Percentiles rank a stretch among this genome's conserved stretches.
Conservation (phyloP, 2,329 filamentous ascomycete species). For the Tolypocladium inflatum region DNA sequence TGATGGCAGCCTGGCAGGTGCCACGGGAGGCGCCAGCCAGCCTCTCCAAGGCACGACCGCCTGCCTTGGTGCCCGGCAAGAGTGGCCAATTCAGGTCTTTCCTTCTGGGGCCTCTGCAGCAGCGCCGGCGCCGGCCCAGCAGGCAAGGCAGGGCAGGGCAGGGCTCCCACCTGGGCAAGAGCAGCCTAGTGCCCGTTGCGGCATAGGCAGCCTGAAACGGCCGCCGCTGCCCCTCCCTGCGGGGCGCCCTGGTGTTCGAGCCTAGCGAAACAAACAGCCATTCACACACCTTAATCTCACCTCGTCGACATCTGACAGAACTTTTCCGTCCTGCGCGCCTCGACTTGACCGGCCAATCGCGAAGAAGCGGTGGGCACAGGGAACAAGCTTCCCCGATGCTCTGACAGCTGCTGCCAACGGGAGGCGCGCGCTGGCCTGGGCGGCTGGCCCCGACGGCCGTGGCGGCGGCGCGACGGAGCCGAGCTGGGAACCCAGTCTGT, state of each 20-base stretch:
- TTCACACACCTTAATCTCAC: constrained; percentile 1
- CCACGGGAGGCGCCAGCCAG: not conserved
- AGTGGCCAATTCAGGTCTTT: not conserved
- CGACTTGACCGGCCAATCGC: constrained; percentile 4
- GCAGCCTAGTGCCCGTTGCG: not conserved
- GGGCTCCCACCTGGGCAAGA: not conserved
- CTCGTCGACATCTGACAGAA: not conserved
- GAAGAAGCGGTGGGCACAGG: not conserved
- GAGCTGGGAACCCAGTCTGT: not conserved
- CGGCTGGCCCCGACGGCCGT: not conserved
- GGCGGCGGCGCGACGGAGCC: not conserved
- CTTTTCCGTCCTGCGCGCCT: not conserved
- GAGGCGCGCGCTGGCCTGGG: not conserved
- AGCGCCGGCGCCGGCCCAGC: not conserved
- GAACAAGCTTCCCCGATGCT: not conserved
- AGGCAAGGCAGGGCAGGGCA: not conserved
- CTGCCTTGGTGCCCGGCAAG: not conserved
- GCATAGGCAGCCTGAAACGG: not conserved
- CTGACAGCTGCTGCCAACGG: not conserved
- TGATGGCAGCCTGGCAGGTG: not conserved
- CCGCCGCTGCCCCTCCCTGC: not conserved
- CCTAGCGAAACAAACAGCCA: not conserved
- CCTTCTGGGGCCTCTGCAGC: not conserved
- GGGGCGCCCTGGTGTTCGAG: not conserved
- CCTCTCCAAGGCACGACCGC: no score